phyloP scores from a whole-genome alignment of 345 rosid genomes.

The Eucalyptus tenuipes region DNA sequence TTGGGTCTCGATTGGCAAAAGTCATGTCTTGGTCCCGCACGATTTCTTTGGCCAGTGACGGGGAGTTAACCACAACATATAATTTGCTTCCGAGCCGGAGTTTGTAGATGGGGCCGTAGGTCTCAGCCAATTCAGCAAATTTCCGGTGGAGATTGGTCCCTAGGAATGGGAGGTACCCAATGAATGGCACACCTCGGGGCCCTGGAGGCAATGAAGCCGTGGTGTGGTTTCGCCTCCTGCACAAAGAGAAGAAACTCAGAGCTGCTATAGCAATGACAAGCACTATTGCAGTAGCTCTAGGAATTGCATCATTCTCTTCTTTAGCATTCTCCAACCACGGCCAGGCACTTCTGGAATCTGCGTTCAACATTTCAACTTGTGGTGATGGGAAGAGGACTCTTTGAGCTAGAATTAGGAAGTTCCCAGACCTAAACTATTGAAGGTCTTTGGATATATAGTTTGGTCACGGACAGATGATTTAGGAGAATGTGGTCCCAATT shows the following conservation, averaged over 20 bases:
- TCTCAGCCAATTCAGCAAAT: not conserved
- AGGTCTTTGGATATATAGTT: not conserved
- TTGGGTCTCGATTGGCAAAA: constrained; percentile 18
- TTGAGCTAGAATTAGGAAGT: too few relatives aligned
- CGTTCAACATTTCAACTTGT: too few relatives aligned
- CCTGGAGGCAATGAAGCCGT: not conserved
- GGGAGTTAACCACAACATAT: constrained; percentile 16
- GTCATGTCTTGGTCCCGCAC: constrained; percentile 17
- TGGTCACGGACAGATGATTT: not conserved
- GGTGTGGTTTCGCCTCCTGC: not conserved
- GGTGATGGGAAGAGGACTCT: not conserved
- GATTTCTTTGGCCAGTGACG: constrained; percentile 14
- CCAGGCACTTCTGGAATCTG: not conserved
- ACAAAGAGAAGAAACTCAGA: not conserved
- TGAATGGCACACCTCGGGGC: not conserved
- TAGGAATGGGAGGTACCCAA: not conserved
- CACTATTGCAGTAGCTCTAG: not conserved
- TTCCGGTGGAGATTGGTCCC: not conserved
- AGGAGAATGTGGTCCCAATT: too few relatives aligned
- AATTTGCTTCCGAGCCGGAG: not conserved
- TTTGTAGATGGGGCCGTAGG: not conserved
- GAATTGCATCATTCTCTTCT: not conserved
- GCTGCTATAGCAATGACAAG: not conserved
- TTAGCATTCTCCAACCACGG: not conserved
- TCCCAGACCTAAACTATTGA: not conserved